phyloP scores from a whole-genome alignment of 768 basidiomycete species.

The Guyanaporus albipodus region DNA sequence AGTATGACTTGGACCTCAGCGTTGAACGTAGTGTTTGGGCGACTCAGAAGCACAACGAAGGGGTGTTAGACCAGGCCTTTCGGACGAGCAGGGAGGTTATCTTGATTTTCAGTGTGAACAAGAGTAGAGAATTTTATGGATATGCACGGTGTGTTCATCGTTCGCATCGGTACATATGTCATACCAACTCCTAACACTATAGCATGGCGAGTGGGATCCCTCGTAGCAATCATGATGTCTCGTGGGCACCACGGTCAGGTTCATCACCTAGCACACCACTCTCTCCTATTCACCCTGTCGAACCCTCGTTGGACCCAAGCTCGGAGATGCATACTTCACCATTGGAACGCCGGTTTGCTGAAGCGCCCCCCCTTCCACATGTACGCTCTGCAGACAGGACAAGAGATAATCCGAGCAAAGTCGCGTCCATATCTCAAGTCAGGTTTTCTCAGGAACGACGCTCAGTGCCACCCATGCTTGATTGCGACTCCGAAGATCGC shows the following conservation, averaged over 20 bases:
- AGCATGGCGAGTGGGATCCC: conserved; percentile 69
- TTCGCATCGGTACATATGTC: conserved; percentile 11
- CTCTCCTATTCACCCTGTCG: no score
- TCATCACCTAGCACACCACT: conserved; percentile 25
- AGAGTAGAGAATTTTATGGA: conserved; percentile 91
- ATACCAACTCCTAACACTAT: background rate
- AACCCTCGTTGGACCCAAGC: conserved; percentile 4
- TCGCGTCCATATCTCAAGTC: background rate
- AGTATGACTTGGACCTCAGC: conserved; percentile 80
- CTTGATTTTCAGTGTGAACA: conserved; percentile 91
- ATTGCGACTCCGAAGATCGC: no score
- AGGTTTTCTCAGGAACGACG: conserved; percentile 11
- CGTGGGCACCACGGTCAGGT: conserved; percentile 52
- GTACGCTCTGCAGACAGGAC: conserved; percentile 7
- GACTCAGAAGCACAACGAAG: conserved; percentile 91
- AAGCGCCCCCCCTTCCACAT: conserved; percentile 40
- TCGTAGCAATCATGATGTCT: conserved; percentile 45
- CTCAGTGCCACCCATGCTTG: conserved; percentile 55
- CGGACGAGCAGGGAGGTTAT: conserved; percentile 87
- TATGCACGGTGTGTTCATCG: conserved; percentile 69
- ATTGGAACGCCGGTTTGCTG: conserved; percentile 36
- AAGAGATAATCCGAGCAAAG: background rate
- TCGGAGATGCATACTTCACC: conserved; percentile 33
- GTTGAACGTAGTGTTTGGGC: conserved; percentile 81
- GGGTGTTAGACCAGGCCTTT: conserved; percentile 86